A percentile compares a stretch with the other conserved stretches of the same genome.
phyloP scores from a whole-genome alignment of 345 rosid species.

The Gynandropsis gynandra region DNA sequence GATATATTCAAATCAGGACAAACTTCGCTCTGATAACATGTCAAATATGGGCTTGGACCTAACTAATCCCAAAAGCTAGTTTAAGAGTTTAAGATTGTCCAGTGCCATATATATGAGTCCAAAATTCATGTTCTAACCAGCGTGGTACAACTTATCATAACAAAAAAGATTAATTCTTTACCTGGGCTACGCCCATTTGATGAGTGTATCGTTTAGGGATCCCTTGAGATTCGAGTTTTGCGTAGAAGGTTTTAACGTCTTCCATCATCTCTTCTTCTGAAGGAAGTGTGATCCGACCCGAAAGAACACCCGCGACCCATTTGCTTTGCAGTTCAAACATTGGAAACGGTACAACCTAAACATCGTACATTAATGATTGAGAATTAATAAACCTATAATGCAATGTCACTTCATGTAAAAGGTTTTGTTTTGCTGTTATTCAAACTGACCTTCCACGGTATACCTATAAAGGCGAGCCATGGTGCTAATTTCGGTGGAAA shows the following conservation, averaged over 20 bases:
- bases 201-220: constrained; percentile 63
- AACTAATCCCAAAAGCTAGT: too few relatives aligned
- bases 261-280: constrained; percentile 58
- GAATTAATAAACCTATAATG: constrained; percentile 3
- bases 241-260: constrained; percentile 44
- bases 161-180: constrained; percentile 22
- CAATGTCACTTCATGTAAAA: neutral
- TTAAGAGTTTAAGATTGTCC: neutral
- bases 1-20: too few relatives aligned
- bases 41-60: too few relatives aligned
- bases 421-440: neutral
- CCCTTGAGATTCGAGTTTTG: constrained; percentile 46
- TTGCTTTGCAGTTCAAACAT: constrained; percentile 71
- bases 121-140: too few relatives aligned
- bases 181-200: constrained; percentile 36
- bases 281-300: constrained; percentile 62
- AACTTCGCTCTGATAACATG: too few relatives aligned
- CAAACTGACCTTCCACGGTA: constrained; percentile 60
- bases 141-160: too few relatives aligned
- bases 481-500: constrained; percentile 72
- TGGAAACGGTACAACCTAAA: constrained; percentile 56
- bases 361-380: neutral
- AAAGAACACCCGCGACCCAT: constrained; percentile 79
- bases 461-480: constrained; percentile 70
- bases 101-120: too few relatives aligned